Percentiles rank a stretch among this genome's conserved stretches.
Evolutionary conservation across 2,329 filamentous ascomycete species (phyloP).

Genomic region (Chaetomium globosum): DNA sequence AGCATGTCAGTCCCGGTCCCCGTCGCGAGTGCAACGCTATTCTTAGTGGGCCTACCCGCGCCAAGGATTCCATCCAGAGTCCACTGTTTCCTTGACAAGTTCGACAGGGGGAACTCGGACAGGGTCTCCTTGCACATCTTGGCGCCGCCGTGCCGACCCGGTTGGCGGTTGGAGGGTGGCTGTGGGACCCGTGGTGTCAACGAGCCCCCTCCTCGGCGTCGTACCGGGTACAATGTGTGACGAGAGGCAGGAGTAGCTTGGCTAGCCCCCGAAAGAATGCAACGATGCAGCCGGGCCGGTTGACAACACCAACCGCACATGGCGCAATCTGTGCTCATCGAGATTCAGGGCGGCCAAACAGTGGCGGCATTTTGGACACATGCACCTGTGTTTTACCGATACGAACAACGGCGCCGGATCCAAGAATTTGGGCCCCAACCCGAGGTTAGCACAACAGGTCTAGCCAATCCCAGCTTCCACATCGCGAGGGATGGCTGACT

Average conservation of each 20-base stretch:
- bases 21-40: not conserved
- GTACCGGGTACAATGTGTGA: not conserved
- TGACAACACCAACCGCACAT: not conserved
- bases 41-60: not conserved
- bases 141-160: not conserved
- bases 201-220: not conserved
- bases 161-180: constrained; percentile 3
- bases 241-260: not conserved
- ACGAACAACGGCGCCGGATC: not conserved
- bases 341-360: not conserved
- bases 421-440: not conserved
- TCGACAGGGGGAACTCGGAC: too few species aligned
- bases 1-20: not conserved
- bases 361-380: not conserved
- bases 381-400: not conserved
- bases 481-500: not conserved
- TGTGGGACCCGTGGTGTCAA: not conserved
- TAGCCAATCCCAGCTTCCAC: not conserved
- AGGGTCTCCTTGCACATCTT: not conserved
- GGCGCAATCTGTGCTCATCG: constrained; percentile 3
- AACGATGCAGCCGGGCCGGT: constrained; percentile 4
- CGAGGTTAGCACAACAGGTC: not conserved
- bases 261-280: not conserved
- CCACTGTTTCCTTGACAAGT: not conserved
- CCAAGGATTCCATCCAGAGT: not conserved